Evolutionary conservation across 129 eudicot genomes (phyloP).

Genomic region (Scalesia atractyloides): DNA sequence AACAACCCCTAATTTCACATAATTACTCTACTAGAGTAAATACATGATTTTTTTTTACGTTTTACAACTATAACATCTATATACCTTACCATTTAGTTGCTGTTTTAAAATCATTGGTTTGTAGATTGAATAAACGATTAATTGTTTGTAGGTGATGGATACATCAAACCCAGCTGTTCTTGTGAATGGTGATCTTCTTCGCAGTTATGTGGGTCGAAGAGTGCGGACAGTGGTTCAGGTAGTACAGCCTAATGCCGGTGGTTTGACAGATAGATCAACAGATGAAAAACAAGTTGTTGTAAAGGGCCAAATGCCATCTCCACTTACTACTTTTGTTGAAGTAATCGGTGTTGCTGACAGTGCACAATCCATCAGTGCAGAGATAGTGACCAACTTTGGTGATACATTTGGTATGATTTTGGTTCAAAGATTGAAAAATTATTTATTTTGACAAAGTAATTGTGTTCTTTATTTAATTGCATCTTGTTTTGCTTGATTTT

Average conservation of each 20-base stretch:
- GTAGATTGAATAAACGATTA: not conserved
- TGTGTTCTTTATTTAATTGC: no score
- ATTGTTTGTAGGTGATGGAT: constrained; percentile 61
- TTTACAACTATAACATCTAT: no score
- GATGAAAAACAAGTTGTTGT: constrained; percentile 66
- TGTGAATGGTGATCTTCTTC: constrained; percentile 69
- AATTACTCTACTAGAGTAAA: no score
- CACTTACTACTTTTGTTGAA: constrained; percentile 72
- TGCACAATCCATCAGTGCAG: constrained; percentile 61
- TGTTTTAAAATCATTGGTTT: not conserved
- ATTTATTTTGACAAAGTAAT: not conserved
- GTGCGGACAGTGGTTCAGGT: constrained; percentile 92
- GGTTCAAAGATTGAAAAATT: not conserved
- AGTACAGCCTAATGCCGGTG: constrained; percentile 56
- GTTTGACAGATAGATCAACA: constrained; percentile 55
- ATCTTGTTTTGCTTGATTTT: not conserved
- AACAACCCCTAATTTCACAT: no score
- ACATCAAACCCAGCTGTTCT: constrained; percentile 78
- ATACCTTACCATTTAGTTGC: not conserved
- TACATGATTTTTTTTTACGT: no score
- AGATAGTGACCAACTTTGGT: constrained; percentile 80
- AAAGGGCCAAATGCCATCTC: constrained; percentile 51
- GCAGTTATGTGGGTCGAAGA: constrained; percentile 55
- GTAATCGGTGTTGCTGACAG: constrained; percentile 87
- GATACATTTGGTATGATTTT: constrained; percentile 60